Base-by-base conservation (phyloP, 768 basidiomycete genomes). In the Collybia mongolica region DNA sequence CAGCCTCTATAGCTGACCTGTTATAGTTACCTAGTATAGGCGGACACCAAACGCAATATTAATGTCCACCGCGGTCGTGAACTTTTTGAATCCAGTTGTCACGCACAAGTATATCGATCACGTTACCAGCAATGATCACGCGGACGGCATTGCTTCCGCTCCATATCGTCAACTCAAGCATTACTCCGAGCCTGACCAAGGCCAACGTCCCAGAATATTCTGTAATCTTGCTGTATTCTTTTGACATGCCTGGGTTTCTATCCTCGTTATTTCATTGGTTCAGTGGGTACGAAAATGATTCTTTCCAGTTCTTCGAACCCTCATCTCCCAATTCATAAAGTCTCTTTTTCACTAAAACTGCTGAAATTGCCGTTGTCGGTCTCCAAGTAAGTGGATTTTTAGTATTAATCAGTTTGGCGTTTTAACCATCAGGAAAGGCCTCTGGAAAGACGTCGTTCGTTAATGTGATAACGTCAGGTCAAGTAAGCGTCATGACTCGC, bases 381-480 rank as follows among this genome's bases (percentile, higher is more conserved):
- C 72, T 96, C 42, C 92, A 95, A 76, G 92, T 87, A 44, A 44
- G 60, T 52, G 8, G 41, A 46, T 17, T 23, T n/a, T 18, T 39
- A 19, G 23, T 1, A 8, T 12, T 12, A 12, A 17, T 22, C 2
- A 9, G 18, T 17, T 39, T n/a, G 19, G 22, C 39, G 37, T 26
- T 15, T 17, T 26, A 12, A 19, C 46, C 55, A 48, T 17, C 54
- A 47, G 15, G 6, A 18, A 35, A 96, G 91, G 92, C 93, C 2
- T 94, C 92, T 2, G 94, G 94, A 39, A 96, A 97, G 73, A 96
- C 94, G 2, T 93, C 91, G 8, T 90, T 97, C 46, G 91, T 95
- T 23, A 93, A 96, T 63, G 89, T 95, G 9, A 82, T 97, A 18
- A 88, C 88, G 4, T 88, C 84, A n/a, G 88, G 88, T 57, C 88